Percentiles rank a stretch among this genome's conserved stretches.
These are phyloP conservation scores for Aureobasidium sp. DNA, from an alignment of 2,329 filamentous ascomycete species.

Conservation along the genomic window DNA sequence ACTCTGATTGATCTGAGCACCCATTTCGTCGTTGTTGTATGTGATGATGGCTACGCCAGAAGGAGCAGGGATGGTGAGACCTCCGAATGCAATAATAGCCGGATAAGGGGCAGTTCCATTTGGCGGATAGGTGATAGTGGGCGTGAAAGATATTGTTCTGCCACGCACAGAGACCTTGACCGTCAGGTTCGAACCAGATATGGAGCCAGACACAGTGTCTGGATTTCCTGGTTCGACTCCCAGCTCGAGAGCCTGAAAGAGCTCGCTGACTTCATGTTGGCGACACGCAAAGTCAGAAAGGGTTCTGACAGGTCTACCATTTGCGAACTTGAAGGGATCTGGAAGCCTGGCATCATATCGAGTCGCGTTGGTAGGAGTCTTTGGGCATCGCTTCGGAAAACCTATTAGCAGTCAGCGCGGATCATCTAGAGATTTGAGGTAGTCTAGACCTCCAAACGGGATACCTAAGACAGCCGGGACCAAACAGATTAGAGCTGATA, in stretches of 20 bases:
- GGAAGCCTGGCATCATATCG: constrained; percentile 29
- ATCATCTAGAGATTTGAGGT: too few relatives aligned
- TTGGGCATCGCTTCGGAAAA: not conserved
- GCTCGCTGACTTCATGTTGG: constrained; percentile 40
- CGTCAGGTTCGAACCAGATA: constrained; percentile 36
- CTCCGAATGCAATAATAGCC: constrained; percentile 65
- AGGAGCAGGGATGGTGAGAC: constrained; percentile 61
- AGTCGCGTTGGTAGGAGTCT: not conserved
- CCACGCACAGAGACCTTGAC: constrained; percentile 39
- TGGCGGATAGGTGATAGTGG: constrained; percentile 42
- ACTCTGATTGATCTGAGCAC: constrained; percentile 47
- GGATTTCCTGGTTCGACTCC: constrained; percentile 42
- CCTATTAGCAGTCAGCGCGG: not conserved
- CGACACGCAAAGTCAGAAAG: constrained; percentile 40
- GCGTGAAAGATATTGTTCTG: constrained; percentile 41
- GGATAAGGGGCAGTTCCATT: constrained; percentile 56
- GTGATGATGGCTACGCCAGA: constrained; percentile 61
- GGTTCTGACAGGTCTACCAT: constrained; percentile 38
- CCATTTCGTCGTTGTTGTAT: constrained; percentile 67
- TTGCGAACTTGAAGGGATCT: constrained; percentile 43
- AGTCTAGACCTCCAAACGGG: not conserved
- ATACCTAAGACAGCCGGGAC: not conserved
- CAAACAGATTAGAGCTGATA: not conserved
- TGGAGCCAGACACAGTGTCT: constrained; percentile 35
- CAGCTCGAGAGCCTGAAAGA: constrained; percentile 41